phyloP scores from a whole-genome alignment of 345 rosid species.

The Aquilaria malaccensis region DNA sequence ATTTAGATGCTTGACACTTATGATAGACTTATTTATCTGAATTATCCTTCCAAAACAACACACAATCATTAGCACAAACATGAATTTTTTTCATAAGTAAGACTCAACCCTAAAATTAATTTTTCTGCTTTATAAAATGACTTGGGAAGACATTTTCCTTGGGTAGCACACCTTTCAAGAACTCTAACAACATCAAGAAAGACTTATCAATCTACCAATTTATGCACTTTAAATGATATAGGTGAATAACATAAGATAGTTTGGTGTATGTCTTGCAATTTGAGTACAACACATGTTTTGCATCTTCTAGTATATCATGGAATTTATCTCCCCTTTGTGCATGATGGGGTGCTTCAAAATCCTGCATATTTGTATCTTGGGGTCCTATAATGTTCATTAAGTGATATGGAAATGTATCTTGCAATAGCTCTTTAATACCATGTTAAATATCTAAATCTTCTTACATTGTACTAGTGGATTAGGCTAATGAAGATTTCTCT shows the following conservation, averaged over 20 bases:
- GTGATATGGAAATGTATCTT: too few relatives aligned
- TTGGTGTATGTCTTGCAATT: constrained; percentile 1
- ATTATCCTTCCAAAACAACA: not conserved
- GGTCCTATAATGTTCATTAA: too few relatives aligned
- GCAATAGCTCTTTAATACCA: too few relatives aligned
- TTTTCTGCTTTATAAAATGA: not conserved
- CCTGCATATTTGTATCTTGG: too few relatives aligned
- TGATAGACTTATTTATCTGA: not conserved
- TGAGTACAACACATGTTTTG: not conserved
- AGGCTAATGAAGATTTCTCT: too few relatives aligned
- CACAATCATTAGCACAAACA: not conserved
- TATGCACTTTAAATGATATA: constrained; percentile 4
- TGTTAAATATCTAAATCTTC: too few relatives aligned
- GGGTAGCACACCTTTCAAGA: not conserved
- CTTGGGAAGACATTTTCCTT: not conserved
- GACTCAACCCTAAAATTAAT: not conserved
- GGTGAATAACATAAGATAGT: not conserved
- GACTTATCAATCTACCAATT: not conserved
- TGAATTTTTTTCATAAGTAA: constrained; percentile 9
- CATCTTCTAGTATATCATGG: constrained; percentile 1
- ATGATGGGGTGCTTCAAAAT: too few relatives aligned
- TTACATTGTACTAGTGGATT: too few relatives aligned
- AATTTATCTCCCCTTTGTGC: too few relatives aligned
- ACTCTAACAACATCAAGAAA: not conserved
- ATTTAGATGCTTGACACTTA: too few relatives aligned